Conservation (phyloP, 768 basidiomycete species). For the Bullera alba region DNA sequence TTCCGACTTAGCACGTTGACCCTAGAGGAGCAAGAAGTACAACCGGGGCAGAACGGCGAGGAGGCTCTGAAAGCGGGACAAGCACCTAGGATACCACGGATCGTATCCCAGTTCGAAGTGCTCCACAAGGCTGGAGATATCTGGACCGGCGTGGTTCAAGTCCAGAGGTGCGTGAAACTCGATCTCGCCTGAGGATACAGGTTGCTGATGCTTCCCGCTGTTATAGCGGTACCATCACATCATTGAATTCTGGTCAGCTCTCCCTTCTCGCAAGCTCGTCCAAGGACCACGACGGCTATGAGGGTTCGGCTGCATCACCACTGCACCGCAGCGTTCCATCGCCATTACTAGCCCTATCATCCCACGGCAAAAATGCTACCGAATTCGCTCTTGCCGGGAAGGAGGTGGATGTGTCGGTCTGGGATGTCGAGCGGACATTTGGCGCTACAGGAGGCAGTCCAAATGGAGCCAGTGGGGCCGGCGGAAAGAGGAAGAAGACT, state of each 20-base stretch:
- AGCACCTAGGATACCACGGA: slow-evolving; percentile 18
- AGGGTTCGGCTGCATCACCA: background rate
- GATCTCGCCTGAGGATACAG: background rate
- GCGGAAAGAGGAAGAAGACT: slow-evolving; percentile 38
- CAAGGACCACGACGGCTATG: too few species aligned
- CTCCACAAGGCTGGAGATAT: slow-evolving; percentile 18
- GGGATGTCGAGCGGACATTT: slow-evolving; percentile 41
- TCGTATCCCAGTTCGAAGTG: slow-evolving; percentile 25
- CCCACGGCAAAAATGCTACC: slow-evolving; percentile 6
- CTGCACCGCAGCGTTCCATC: slow-evolving; percentile 10
- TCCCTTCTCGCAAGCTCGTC: slow-evolving; percentile 6
- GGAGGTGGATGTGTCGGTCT: slow-evolving; percentile 41
- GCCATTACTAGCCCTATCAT: slow-evolving; percentile 21
- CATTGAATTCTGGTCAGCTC: slow-evolving; percentile 10
- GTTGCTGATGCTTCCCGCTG: slow-evolving; percentile 1
- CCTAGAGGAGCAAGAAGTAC: slow-evolving; percentile 5
- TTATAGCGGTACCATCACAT: slow-evolving; percentile 6
- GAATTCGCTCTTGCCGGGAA: slow-evolving; percentile 41
- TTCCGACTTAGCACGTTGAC: slow-evolving; percentile 24
- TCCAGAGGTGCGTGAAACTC: slow-evolving; percentile 22
- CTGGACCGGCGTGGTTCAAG: slow-evolving; percentile 34
- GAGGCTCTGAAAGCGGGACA: slow-evolving; percentile 4
- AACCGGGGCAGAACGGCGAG: too few species aligned
- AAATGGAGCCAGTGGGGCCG: background rate
- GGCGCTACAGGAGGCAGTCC: background rate